Conservation (phyloP, 495 filamentous ascomycete species). For the Podospora australis region DNA sequence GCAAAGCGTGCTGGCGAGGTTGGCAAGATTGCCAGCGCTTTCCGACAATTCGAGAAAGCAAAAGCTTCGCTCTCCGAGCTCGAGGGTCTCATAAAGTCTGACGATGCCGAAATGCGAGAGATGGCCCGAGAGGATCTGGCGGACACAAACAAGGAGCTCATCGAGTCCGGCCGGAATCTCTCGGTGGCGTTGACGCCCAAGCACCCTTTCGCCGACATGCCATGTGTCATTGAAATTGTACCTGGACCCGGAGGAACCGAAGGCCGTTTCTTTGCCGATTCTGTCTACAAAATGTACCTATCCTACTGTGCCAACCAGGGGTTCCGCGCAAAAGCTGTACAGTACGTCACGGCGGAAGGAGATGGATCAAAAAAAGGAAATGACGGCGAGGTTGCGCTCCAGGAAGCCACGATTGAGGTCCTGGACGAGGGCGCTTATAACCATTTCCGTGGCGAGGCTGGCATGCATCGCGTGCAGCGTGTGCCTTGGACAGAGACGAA, state of each 20-base stretch:
- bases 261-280: constrained; percentile 79
- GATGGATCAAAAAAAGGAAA: constrained; percentile 54
- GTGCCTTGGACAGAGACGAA: constrained; percentile 84
- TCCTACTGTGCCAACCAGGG: constrained; percentile 60
- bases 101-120: constrained; percentile 47
- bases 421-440: constrained; percentile 70
- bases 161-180: constrained; percentile 54
- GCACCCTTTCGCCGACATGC: constrained; percentile 90
- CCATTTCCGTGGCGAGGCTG: constrained; percentile 74
- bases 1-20: constrained; percentile 78
- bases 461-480: constrained; percentile 91
- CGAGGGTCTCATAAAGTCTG: constrained; percentile 40
- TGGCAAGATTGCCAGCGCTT: constrained; percentile 54
- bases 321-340: constrained; percentile 41
- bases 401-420: constrained; percentile 86
- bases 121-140: constrained; percentile 75
- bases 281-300: constrained; percentile 86
- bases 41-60: constrained; percentile 64
- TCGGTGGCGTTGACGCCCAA: constrained; percentile 72
- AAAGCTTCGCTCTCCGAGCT: constrained; percentile 50
- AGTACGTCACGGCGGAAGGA: constrained; percentile 48
- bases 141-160: constrained; percentile 52
- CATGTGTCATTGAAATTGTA: constrained; percentile 84
- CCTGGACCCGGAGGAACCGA: constrained; percentile 93
- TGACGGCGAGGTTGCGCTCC: constrained; percentile 53